Evolutionary conservation across 2,329 filamentous ascomycete genomes (phyloP), one percentile per base, ranked within the genome.

Genomic region (Aureobasidium sp.): DNA sequence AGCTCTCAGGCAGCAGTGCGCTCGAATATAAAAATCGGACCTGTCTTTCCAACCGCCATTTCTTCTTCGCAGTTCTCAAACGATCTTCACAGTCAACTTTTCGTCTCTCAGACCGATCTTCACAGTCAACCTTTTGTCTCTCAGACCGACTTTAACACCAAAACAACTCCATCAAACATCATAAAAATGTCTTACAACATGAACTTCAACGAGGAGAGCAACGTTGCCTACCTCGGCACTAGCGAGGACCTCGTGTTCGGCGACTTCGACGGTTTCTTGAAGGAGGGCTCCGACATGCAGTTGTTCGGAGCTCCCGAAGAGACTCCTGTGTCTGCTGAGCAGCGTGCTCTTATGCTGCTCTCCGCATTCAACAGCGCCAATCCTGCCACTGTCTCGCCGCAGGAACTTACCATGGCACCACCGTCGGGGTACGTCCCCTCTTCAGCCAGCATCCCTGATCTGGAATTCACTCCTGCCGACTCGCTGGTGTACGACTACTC

Each of bases 371-470:
- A 36, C 51, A 41, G 57, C 71, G 68, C 23, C 73, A 71, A 48
- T 29, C 70, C 65, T 39, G 10, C 26, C 10, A 96, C 91, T 46
- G 84, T 96, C 65, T 96, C 91, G 65, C 91, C 91, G 23, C 87
- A 89, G 74, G 91, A 96, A 70, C 80, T 92, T 68, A 84, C 85
- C 67, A 85, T 89, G 70, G 80, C 82, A 63, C 84, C 89, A 69
- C 85, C 26, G 23, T 8, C 88, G 70, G 80, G 82, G 62, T 95
- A 90, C 65, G 85, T 90, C 41, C 91, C 91, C 34, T 90, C 90
- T 71, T 96, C 91, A 2, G 82, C 87, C 51, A 86, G 89, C 37
- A 85, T 94, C 71, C 96, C 91, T 39, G 86, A 91, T 66, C 72
- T 96, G 75, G 20, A 20, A 20, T 20, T 20, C 20, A 51, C 29